Evolutionary conservation across 1,284 basidiomycete species (phyloP), one percentile per base, ranked within the genome.

Genomic region (Peniophora sp.): DNA sequence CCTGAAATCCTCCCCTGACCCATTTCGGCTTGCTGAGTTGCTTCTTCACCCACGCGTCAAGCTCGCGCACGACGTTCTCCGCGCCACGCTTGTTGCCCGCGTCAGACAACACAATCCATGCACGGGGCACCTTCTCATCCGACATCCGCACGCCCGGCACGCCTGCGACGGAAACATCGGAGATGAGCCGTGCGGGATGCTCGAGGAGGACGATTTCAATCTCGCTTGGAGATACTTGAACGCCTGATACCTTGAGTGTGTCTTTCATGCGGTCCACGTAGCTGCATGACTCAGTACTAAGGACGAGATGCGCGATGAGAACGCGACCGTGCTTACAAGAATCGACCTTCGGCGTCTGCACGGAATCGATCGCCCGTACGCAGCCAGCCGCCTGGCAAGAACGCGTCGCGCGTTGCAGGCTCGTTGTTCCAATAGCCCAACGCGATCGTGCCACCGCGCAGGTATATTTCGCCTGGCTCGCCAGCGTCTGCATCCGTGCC

Each of bases 191-290:
- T 3, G 73, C 72, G 0, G 85, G 83, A 47, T 88, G 78, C 0
- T 68, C 67, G 18, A 81, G 69, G 0, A 88, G 64, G 14, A 74
- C 74, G 23, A 79, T 71, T 60, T 88, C 86, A 42, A 89, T 83
- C 60, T 89, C 85, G 11, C 76, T 74, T 0, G 87, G 86, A 0
- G 86, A 85, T 0, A 88, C 86, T 63, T 89, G 87, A 42, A 70
- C 69, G 8, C 87, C 85, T 0, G 84, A 86, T 5, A 88, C 73
- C 59, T 88, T 88, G 11, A 88, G 69, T 0, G 77, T 86, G 59
- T 86, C 85, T 79, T 45, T 45, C 14, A 45, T 24, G 12, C 43
- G 17, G 20, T 45, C 43, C 10, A 45, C 22, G 23, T 45, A 45
- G 23, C 43, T 45, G n/a, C 5, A 6, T 9, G 23, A 20, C 23